Evolutionary conservation across 306 rosid genomes (phyloP), one percentile per base, ranked within the genome.

Genomic region (Echinosophora koreensis): DNA sequence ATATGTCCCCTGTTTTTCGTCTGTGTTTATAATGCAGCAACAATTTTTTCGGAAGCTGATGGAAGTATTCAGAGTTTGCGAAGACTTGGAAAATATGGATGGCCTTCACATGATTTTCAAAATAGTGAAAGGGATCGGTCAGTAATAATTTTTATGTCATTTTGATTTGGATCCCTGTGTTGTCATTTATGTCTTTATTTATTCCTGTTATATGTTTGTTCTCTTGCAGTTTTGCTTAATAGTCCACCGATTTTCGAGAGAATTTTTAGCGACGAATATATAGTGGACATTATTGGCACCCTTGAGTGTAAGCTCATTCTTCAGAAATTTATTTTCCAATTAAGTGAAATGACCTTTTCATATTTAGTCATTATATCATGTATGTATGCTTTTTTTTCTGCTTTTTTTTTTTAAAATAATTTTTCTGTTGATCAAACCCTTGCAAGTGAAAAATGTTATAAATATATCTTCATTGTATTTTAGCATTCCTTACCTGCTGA

Each of bases 51-150:
- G 79, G 49, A 94, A 94, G 95, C 87, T 94, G 77, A 81, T 88
- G 90, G 92, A 82, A 71, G 67, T 92, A 74, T 94, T 94, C 82
- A 87, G 87, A 76, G 80, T 84, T 27, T 92, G 96, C 69, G 98
- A 94, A 83, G 92, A 89, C 74, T 80, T 88, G 86, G 92, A 89
- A 78, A 84, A 94, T 66, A 68, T 87, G 78, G 98, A 94, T 44
- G 88, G 92, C 82, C 98, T 92, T 81, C 98, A 89, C 87, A 90
- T 87, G 97, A 84, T 94, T 82, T 92, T 74, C 87, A 92, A 92
- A 94, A 94, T 94, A 76, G 92, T 89, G 84, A 86, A 90, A 80
- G 97, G 95, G 83, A 94, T 92, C 82, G 82, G 98, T 94, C 77
- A 94, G 96, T 90, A 80, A 76, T 87, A 60, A 17, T 39, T 80